Percentiles rank a stretch among this genome's conserved stretches.
Conservation (phyloP, 345 rosid genomes). For the Garcia nutans region DNA sequence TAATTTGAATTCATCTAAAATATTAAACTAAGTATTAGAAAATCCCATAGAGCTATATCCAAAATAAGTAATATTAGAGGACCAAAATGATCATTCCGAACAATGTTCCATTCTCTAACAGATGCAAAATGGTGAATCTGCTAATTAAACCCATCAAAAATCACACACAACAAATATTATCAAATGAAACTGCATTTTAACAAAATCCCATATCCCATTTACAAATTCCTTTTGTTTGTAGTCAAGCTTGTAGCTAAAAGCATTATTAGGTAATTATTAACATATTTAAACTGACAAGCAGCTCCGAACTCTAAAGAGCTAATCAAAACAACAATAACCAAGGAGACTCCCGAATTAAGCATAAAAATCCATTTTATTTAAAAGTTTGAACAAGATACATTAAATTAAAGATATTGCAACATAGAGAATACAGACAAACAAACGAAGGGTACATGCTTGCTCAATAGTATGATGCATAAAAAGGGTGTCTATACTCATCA, state of each 20-base stretch:
- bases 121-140: not conserved
- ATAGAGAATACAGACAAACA: not conserved
- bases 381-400: not conserved
- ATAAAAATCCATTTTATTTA: not conserved
- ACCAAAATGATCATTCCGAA: not conserved
- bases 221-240: not conserved
- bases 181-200: not conserved
- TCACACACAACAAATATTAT: not conserved
- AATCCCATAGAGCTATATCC: no score
- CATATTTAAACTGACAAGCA: not conserved
- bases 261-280: not conserved
- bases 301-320: not conserved
- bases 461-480: conserved; percentile 29
- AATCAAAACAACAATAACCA: not conserved
- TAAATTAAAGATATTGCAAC: not conserved
- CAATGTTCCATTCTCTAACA: not conserved
- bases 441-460: not conserved
- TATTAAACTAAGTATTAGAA: not conserved
- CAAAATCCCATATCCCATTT: not conserved
- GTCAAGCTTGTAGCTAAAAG: not conserved
- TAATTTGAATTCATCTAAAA: not conserved
- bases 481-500: conserved; percentile 84
- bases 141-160: not conserved
- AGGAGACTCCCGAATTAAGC: not conserved
- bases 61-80: no score